phyloP scores from a whole-genome alignment of 306 rosid species.

The Cucumis hystrix region DNA sequence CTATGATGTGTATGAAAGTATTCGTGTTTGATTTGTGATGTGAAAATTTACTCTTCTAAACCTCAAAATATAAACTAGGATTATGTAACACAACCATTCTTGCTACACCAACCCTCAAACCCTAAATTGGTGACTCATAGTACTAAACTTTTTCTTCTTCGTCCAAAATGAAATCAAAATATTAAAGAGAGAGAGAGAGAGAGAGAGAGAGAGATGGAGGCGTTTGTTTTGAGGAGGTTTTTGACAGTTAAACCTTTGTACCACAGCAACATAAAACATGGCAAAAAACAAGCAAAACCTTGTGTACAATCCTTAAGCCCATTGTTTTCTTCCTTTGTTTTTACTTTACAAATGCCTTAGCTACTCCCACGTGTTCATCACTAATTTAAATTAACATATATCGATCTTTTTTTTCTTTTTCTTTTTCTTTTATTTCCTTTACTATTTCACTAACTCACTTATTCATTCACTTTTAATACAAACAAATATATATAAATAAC shows the following conservation, averaged over 20 bases:
- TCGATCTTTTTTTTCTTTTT: no score
- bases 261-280: conserved; percentile 3
- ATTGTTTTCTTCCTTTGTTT: neutral
- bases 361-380: conserved; percentile 8
- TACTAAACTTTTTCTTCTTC: no score
- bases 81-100: no score
- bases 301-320: conserved; percentile 9
- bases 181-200: no score
- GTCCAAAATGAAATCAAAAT: no score
- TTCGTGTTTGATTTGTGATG: no score
- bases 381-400: neutral
- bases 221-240: neutral
- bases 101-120: no score
- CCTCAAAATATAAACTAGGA: no score
- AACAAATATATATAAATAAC: neutral
- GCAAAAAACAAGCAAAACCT: conserved; percentile 7
- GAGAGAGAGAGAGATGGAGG: neutral
- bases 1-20: no score
- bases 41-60: rapidly evolving
- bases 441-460: neutral
- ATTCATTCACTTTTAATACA: neutral
- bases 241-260: neutral
- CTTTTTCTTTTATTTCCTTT: neutral
- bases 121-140: no score
- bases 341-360: neutral